Evolutionary conservation across 2,329 filamentous ascomycete species (phyloP).

Genomic region (Alternaria consortialis): DNA sequence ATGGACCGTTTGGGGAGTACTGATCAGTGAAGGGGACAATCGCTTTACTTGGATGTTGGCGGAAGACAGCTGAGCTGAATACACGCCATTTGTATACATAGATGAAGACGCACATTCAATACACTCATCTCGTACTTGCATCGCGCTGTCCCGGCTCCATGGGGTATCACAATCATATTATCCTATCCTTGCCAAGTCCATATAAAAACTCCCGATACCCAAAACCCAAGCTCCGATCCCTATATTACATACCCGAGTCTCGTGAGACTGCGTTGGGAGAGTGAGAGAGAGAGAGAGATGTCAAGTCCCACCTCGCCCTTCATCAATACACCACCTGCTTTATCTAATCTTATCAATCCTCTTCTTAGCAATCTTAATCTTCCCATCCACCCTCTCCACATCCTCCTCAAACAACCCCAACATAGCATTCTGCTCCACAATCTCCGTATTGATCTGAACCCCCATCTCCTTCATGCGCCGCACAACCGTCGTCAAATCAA

Average conservation of each 20-base stretch:
- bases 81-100: neutral
- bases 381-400: slow-evolving; percentile 70
- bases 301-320: neutral
- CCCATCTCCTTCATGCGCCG: slow-evolving; percentile 80
- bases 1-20: no score
- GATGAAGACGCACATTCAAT: neutral
- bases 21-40: no score
- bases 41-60: neutral
- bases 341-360: slow-evolving; percentile 69
- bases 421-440: slow-evolving; percentile 77
- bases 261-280: no score
- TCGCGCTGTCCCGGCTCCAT: no score
- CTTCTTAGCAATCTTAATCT: slow-evolving; percentile 78
- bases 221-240: neutral
- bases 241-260: neutral
- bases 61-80: neutral
- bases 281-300: no score
- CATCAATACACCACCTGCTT: neutral
- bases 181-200: neutral
- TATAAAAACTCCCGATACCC: neutral
- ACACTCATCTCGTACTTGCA: neutral
- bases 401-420: slow-evolving; percentile 73
- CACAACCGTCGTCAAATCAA: slow-evolving; percentile 73
- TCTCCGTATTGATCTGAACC: slow-evolving; percentile 76
- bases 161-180: slow-evolving; percentile 3